These are phyloP conservation scores for Solanum piurae DNA, from an alignment of 257 asterid species.

Conservation along the genomic window DNA sequence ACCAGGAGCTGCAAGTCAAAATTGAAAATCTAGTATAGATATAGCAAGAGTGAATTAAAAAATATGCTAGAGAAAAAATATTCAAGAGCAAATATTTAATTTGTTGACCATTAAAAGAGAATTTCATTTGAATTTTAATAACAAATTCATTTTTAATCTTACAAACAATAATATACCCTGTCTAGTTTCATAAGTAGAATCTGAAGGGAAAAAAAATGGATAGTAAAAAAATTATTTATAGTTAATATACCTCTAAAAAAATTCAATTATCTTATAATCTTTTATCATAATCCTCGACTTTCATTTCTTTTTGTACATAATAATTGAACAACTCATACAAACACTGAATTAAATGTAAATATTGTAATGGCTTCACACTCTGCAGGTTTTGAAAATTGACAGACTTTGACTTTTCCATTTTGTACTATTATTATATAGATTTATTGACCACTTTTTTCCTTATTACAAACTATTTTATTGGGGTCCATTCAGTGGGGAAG, in stretches of 20 bases:
- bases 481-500: background rate
- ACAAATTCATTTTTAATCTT: background rate
- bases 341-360: background rate
- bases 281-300: background rate
- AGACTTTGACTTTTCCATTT: background rate
- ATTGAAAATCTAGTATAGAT: background rate
- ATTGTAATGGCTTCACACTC: background rate
- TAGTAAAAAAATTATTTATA: too few relatives aligned
- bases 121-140: background rate
- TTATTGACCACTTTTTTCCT: background rate
- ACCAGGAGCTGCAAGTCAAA: background rate
- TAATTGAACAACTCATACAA: background rate
- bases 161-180: background rate
- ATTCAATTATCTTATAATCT: fast-evolving
- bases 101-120: background rate
- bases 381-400: background rate
- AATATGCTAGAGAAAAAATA: background rate
- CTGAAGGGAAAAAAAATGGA: background rate
- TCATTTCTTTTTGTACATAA: background rate
- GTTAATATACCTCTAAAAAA: background rate
- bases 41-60: background rate
- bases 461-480: background rate
- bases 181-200: background rate
- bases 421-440: background rate
- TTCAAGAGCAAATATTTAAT: background rate